Percentiles rank a stretch among this genome's conserved stretches.
Evolutionary conservation across 2,329 filamentous ascomycete genomes (phyloP).

Genomic region (Ceratocystis cubensis): DNA sequence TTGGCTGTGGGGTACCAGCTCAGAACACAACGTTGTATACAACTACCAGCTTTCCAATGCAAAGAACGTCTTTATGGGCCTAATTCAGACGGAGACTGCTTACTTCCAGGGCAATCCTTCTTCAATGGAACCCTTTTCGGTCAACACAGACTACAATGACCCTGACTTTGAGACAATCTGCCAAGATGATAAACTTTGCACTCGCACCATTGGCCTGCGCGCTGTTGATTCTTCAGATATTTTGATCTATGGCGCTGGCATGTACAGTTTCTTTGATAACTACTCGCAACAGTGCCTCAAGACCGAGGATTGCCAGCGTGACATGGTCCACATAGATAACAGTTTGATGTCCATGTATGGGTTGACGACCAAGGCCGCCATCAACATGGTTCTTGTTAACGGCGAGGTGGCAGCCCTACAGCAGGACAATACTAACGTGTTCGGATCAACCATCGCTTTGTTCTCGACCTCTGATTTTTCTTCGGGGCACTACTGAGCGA

Average conservation of each 20-base stretch:
- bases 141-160: conserved; percentile 47
- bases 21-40: conserved; percentile 54
- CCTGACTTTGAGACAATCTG: conserved; percentile 54
- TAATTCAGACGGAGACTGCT: conserved; percentile 83
- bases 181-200: conserved; percentile 36
- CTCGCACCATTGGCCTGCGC: conserved; percentile 50
- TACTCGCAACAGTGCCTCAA: conserved; percentile 59
- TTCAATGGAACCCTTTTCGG: conserved; percentile 51
- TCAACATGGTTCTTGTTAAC: conserved; percentile 58
- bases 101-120: conserved; percentile 78
- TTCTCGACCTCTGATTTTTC: conserved; percentile 29
- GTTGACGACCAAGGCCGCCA: conserved; percentile 60
- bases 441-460: conserved; percentile 47
- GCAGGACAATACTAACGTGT: conserved; percentile 51
- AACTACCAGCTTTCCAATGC: conserved; percentile 79
- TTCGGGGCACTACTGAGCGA: neutral
- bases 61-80: conserved; percentile 64
- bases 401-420: conserved; percentile 42
- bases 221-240: conserved; percentile 53
- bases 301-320: conserved; percentile 58
- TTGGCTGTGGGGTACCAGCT: conserved; percentile 70
- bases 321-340: conserved; percentile 63
- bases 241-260: conserved; percentile 57
- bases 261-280: conserved; percentile 78
- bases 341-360: conserved; percentile 51